Base-by-base conservation (phyloP, 106 monocot species). In the Phalaenopsis aphrodite region DNA sequence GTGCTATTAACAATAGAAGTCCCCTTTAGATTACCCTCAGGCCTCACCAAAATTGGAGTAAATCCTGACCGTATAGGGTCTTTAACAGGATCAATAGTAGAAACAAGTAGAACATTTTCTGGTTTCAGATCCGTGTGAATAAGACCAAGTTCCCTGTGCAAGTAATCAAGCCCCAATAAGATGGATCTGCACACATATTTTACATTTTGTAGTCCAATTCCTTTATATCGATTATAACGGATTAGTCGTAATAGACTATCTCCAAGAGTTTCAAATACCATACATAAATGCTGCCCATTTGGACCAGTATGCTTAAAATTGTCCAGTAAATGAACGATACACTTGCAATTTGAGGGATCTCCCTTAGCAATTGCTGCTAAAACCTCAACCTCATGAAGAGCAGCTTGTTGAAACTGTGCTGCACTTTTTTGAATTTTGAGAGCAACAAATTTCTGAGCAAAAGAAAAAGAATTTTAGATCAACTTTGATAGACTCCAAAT, bases 401-500 rank as follows among this genome's bases (percentile, higher is more conserved):
- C 97, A 55, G 94, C 89, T 72, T 92, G 82, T 43, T 92, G 87
- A 84, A 87, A 98, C 23, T 98, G 83, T 58, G 76, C 41, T 56
- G 94, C 90, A 81, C 97, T 94, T 66, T 98, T 98, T 69, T 97
- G 97, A 78, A 97, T 97, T 83, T 97, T 97, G 15, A 97, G 86
- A 24, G 97, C 97, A 47, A 97, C 94, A 48, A 87, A 94, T 78
- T 72, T 92, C 97, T 97, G 85, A 73, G 84, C 77, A 71, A 5
- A 80, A 52, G 75, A 15, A 15, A 52, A 78, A 15, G 18, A 10
- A 67, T 36, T 12, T 58, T 16, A 65, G 64, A 65, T 65, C 21
- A 65, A 24, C 24, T 24, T 65, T 24, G 5, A 2, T 6, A 4
- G n/a, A 65, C 24, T 8, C 7, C 11, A 65, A 52, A 1, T 52